Evolutionary conservation across 352 stramenopile genomes (phyloP), one percentile per base, ranked within the genome.

Genomic region (Phytophthora pisi): DNA sequence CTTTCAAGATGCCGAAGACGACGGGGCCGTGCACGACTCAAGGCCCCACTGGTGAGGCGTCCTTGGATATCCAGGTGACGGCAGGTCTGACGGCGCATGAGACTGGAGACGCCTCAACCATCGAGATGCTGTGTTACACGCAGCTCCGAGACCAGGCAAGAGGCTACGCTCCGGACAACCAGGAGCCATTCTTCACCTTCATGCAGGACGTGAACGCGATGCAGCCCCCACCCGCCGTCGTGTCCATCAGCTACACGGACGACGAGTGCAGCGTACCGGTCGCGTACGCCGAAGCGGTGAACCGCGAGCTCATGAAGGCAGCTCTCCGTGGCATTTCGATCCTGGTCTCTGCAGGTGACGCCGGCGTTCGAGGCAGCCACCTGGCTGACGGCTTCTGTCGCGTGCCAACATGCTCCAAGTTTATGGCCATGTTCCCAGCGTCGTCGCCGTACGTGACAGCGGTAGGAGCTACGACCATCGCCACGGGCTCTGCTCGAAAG

Each of bases 201-300:
- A 63, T 94, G 34, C 82, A 87, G 50, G 79, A 87, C 16, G 65
- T 92, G 8, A 94, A 92, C 55, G 76, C 74, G n/a, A 84, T 91
- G 70, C 68, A 88, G 0, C 74, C 81, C 2, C 61, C 78, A 24
- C 86, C 86, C 4, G 62, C 77, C 4, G 86, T 92, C 28, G 81
- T 94, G 6, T 92, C 84, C 16, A 84, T 94, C 61, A 94, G 86
- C 64, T 94, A 94, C 74, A 89, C 86, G 11, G 86, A 94, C 64
- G 86, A 94, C 49, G 86, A 94, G 66, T 92, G 84, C 63, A 85
- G 81, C 24, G 61, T 92, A 13, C 82, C 86, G 0, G 26, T 36
- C 4, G 69, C 58, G 10, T 94, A 94, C 62, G 79, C 79, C 0
- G 65, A 73, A 28, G 79, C 83, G 1, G 79, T 94, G 15, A 90